A percentile compares a stretch with the other conserved stretches of the same genome.
Evolutionary conservation across 192 early-diverging fungal genomes (phyloP).

Genomic region (Linnemannia elongata): DNA sequence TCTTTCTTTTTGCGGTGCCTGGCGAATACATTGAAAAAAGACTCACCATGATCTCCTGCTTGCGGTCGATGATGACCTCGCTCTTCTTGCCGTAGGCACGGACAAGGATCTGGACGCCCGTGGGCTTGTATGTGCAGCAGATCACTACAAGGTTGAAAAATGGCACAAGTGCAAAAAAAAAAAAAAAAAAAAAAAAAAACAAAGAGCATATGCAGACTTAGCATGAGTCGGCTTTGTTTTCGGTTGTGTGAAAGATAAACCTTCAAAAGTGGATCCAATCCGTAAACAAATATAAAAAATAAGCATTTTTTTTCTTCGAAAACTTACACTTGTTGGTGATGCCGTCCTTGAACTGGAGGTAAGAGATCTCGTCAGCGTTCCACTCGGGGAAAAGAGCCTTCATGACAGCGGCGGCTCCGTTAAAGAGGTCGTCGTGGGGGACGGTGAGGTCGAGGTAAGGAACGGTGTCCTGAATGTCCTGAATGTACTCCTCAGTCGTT

Average conservation of each 20-base stretch:
- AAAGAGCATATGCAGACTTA: slow-evolving; percentile 8
- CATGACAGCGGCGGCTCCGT: slow-evolving; percentile 70
- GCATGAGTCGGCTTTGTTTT: background rate
- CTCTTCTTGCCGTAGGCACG: slow-evolving; percentile 91
- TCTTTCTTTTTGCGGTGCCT: background rate
- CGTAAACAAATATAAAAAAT: slow-evolving; percentile 1
- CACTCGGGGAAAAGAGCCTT: slow-evolving; percentile 72
- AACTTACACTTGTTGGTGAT: slow-evolving; percentile 84
- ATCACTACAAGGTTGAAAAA: slow-evolving; percentile 65
- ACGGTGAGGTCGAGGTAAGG: slow-evolving; percentile 67
- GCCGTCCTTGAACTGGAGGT: slow-evolving; percentile 82
- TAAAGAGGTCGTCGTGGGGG: slow-evolving; percentile 69
- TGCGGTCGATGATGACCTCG: slow-evolving; percentile 89
- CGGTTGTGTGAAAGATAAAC: background rate
- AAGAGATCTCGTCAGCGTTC: slow-evolving; percentile 66
- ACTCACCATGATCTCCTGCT: slow-evolving; percentile 89
- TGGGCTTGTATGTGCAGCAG: slow-evolving; percentile 72
- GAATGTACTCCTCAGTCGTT: slow-evolving; percentile 45
- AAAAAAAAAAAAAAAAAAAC: background rate
- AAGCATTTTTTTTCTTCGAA: background rate
- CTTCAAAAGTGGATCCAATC: background rate
- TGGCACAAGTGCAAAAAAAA: background rate
- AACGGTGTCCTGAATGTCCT: slow-evolving; percentile 37
- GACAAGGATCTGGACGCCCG: slow-evolving; percentile 78
- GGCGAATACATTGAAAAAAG: background rate